Evolutionary conservation across 305 asterid species (phyloP), one percentile per base, ranked within the genome.

Genomic region (Solanum aculeatissimum): DNA sequence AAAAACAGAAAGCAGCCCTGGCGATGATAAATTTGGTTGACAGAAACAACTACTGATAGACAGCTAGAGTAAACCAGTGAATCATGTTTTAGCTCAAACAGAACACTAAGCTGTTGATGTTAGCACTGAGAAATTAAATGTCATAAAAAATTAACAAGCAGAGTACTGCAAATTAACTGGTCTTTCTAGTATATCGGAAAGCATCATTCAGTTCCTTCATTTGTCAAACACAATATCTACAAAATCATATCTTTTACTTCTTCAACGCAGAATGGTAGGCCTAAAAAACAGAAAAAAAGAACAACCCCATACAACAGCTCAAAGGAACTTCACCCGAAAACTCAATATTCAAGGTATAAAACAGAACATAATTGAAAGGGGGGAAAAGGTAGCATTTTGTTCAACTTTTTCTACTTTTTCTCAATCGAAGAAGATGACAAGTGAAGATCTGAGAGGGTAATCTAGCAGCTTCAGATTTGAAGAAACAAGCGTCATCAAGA

Each of bases 391-490:
- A 7, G n/a, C 54, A 54, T 15, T 54, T 63, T 45, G 40, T 3
- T 11, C 29, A 3, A 21, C 21, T 27, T 77, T 51, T 29, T 77
- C 82, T 51, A 21, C 21, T 27, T 77, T 51, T 29, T 77, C 82
- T 51, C 19, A 16, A 9, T 77, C 65, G 51, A 51, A 11, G 16
- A 29, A 51, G 47, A 89, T 91, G 83, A 83, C 95, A 93, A 70
- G 88, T 81, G 88, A 91, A 93, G 84, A 93, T 90, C 90, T 92
- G 93, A 16, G 91, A 85, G 57, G 95, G 94, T 87, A 93, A 87
- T 16, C 93, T 88, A 89, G 57, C 84, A 85, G 94, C 95, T 87
- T 92, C 94, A 57, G 92, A 82, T 82, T 89, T 88, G 65, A 91
- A 83, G 83, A 93, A 93, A 85, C 97, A 93, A 65, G 57, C 87